Evolutionary conservation across 345 rosid species (phyloP), one percentile per base, ranked within the genome.

Genomic region (Gossypium turneri): DNA sequence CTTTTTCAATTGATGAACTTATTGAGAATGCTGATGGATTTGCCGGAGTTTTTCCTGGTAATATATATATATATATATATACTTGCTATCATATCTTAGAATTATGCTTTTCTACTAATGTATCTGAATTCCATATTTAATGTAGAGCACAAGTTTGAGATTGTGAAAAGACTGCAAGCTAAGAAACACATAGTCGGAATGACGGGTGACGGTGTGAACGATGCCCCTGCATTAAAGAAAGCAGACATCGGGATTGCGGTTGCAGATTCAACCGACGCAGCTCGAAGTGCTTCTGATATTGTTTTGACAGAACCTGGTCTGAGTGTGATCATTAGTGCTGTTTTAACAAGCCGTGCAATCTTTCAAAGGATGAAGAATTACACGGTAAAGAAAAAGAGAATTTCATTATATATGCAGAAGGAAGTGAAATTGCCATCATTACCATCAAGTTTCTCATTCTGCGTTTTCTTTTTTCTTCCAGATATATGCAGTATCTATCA

Each of bases 131-230:
- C 52, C 13, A 47, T 65, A 64, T 63, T 48, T 64, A 48, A 68
- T 85, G 84, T 74, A 93, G 98, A 93, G 81, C 97, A 93, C 76
- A 93, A 93, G 75, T 93, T 67, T 24, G 97, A 91, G 86, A 93
- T 93, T 47, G 98, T 93, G 78, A 88, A 91, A 77, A 80, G 81
- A 78, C 74, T 93, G 38, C 98, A 93, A 84, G 88, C 85, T 8
- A 88, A 76, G 80, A 88, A 93, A 55, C 98, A 93, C 82, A 89
- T 93, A 56, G 93, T 88, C 78, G 97, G 98, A 80, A 93, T 93
- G 98, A 93, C 98, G 1, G 98, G 98, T 15, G 98, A 93, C 76
- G 97, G 97, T 72, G 98, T 93, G 52, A 93, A 93, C 41, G 98
- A 93, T 80, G 97, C 98, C 48, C 98, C 94, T 3, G 98, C 97